These are phyloP conservation scores for Filobasidium wieringae DNA, from an alignment of 768 basidiomycete species.

Conservation along the genomic window DNA sequence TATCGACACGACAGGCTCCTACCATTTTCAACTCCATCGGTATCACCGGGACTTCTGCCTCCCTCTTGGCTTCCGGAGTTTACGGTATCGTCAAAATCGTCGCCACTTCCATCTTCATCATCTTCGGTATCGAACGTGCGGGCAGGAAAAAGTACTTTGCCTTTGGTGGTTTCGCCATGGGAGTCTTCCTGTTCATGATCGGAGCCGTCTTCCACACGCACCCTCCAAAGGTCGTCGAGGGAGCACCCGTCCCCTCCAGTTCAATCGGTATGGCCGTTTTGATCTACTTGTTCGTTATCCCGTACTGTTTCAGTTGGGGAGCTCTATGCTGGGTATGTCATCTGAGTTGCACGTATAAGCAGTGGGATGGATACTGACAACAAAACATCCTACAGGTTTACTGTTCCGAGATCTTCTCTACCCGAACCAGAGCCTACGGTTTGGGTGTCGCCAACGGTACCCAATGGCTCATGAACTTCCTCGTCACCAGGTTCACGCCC, in stretches of 20 bases:
- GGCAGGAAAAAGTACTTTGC: constrained; percentile 46
- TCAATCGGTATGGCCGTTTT: constrained; percentile 71
- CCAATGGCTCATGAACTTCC: constrained; percentile 50
- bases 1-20: constrained; percentile 42
- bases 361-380: no score
- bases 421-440: constrained; percentile 64
- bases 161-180: constrained; percentile 68
- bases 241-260: constrained; percentile 39
- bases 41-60: constrained; percentile 30
- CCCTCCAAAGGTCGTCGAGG: constrained; percentile 32
- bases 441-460: constrained; percentile 60
- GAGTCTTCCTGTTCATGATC: constrained; percentile 65
- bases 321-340: constrained; percentile 52
- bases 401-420: constrained; percentile 62
- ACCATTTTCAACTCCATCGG: constrained; percentile 38
- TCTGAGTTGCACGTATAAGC: no score
- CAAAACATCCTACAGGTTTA: no score
- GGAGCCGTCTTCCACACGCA: constrained; percentile 75
- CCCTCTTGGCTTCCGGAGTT: constrained; percentile 39
- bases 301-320: constrained; percentile 77
- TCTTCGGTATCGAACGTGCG: constrained; percentile 38
- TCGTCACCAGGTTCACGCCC: constrained; percentile 17
- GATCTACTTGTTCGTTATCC: constrained; percentile 76
- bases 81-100: constrained; percentile 42
- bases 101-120: constrained; percentile 38